These are phyloP conservation scores for Alternaria arbusti DNA, from an alignment of 2,329 filamentous ascomycete species.

Conservation along the genomic window DNA sequence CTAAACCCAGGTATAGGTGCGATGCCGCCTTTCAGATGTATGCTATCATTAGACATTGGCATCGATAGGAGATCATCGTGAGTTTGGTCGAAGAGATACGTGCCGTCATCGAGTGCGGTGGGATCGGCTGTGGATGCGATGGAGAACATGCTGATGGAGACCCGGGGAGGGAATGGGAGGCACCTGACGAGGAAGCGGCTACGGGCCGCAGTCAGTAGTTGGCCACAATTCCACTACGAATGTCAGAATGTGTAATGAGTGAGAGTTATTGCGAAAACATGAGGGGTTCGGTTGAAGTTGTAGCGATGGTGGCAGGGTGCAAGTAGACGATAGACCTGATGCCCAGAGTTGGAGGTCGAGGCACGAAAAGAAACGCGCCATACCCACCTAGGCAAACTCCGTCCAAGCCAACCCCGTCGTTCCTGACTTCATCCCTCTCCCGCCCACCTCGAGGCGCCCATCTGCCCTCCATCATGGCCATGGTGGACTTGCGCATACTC, in stretches of 20 bases:
- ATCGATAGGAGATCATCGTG: conserved; percentile 42
- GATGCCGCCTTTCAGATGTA: conserved; percentile 42
- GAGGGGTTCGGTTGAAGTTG: conserved; percentile 36
- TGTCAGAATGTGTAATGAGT: conserved; percentile 17
- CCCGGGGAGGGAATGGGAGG: conserved; percentile 27
- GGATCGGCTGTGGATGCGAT: conserved; percentile 42
- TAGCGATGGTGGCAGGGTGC: conserved; percentile 34
- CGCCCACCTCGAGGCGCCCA: neutral
- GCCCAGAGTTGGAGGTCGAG: conserved; percentile 32
- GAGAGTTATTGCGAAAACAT: conserved; percentile 27
- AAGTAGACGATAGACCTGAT: conserved; percentile 25
- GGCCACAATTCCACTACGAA: conserved; percentile 25
- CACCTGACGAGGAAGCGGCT: conserved; percentile 38
- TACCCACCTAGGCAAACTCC: conserved; percentile 26
- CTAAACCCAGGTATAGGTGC: conserved; percentile 43
- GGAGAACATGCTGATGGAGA: conserved; percentile 42
- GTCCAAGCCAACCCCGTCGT: conserved; percentile 21
- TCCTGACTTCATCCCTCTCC: conserved; percentile 16
- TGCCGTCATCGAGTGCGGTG: conserved; percentile 42
- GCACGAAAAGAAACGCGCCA: conserved; percentile 31
- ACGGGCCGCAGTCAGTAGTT: conserved; percentile 20
- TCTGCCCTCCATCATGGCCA: neutral
- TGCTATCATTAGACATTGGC: conserved; percentile 41
- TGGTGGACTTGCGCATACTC: conserved; percentile 1
- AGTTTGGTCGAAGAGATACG: conserved; percentile 43